Evolutionary conservation across 257 asterid species (phyloP), one percentile per base, ranked within the genome.

Genomic region (Nicotiana tomentosiformis): DNA sequence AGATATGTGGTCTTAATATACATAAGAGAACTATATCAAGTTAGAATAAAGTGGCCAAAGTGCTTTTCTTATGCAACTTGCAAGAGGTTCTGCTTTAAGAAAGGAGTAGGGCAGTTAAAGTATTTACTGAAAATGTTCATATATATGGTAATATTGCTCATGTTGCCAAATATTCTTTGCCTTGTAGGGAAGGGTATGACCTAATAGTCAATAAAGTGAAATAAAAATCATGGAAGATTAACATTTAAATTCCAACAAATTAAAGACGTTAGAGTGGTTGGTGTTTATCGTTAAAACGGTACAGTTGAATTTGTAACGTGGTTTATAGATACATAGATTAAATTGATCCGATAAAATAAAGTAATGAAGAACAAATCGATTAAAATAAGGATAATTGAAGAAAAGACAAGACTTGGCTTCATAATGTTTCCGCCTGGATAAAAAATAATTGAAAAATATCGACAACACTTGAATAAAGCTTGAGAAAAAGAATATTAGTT

Each of bases 71-170:
- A 60, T 58, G 87, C 89, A 86, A 82, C 77, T 78, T 78, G 88
- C 82, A 53, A 74, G 80, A 66, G 69, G 83, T 58, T 60, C 84
- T 81, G 82, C 83, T 86, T 83, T 80, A 33, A 69, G 85, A 67
- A 86, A 78, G 65, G 78, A 86, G 89, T 84, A 84, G 87, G 83
- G 79, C 82, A 77, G 83, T 81, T 32, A 66, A 77, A 58, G 88
- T 82, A 70, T 85, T 79, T 83, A 78, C 32, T 61, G 84, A 62
- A 82, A 62, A 78, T 81, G 79, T 76, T 65, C 30, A 43, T 72
- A 77, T 64, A 78, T 81, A 81, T 77, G 80, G 87, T 81, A 82
- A 83, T 77, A 32, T 76, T 86, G 83, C 83, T 81, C 81, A 81
- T 77, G 69, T 56, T 76, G 81, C 60, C 77, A 65, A 57, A 81